These are phyloP conservation scores for Colletotrichum gigasporum DNA, from an alignment of 2,329 filamentous ascomycete species.

Conservation along the genomic window DNA sequence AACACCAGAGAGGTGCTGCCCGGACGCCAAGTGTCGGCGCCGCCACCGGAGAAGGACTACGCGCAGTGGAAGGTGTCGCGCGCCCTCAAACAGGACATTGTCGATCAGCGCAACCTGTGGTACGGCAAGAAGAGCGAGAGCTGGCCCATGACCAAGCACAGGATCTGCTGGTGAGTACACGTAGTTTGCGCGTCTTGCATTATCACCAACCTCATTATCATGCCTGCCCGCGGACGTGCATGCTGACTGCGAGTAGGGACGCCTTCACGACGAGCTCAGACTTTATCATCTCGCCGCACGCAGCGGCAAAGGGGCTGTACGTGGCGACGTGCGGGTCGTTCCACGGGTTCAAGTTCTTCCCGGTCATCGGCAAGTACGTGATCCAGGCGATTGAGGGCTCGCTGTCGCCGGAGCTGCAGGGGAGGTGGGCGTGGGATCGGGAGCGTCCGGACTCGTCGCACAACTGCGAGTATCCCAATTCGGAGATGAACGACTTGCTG, in stretches of 20 bases:
- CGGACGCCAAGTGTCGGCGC: slow-evolving; percentile 64
- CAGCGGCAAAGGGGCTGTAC: slow-evolving; percentile 61
- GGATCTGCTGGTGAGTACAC: slow-evolving; percentile 70
- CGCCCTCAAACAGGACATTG: slow-evolving; percentile 66
- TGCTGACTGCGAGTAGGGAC: slow-evolving; percentile 58
- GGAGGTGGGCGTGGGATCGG: slow-evolving; percentile 68
- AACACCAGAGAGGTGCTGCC: slow-evolving; percentile 63
- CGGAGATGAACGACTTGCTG: slow-evolving; percentile 64
- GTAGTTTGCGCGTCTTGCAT: background rate
- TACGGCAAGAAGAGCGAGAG: slow-evolving; percentile 64
- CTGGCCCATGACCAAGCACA: slow-evolving; percentile 69
- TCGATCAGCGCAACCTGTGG: slow-evolving; percentile 64
- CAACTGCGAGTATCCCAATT: slow-evolving; percentile 65
- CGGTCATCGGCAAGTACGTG: slow-evolving; percentile 70
- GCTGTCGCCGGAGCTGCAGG: slow-evolving; percentile 51
- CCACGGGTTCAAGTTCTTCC: slow-evolving; percentile 75
- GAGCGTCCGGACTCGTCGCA: slow-evolving; percentile 61
- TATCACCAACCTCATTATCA: background rate
- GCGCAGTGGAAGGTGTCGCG: slow-evolving; percentile 69
- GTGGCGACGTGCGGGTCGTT: slow-evolving; percentile 73
- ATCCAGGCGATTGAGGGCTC: slow-evolving; percentile 61
- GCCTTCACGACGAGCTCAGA: slow-evolving; percentile 70
- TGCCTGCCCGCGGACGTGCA: background rate
- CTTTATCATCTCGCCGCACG: slow-evolving; percentile 69
- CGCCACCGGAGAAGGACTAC: slow-evolving; percentile 65